Evolutionary conservation across 1,284 basidiomycete species (phyloP).

Genomic region (Irpex sp.): DNA sequence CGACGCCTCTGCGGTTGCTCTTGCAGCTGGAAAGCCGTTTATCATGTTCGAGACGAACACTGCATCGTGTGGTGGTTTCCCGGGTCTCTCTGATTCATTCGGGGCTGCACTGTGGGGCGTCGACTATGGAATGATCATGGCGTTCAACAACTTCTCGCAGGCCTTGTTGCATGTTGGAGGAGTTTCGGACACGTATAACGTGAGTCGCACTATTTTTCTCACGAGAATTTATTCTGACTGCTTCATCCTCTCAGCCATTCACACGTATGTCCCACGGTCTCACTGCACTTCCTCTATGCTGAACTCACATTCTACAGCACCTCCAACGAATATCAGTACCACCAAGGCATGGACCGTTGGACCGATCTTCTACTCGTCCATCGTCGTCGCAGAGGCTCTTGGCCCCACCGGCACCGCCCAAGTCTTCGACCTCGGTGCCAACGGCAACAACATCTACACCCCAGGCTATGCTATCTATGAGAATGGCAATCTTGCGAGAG

Average conservation of each 20-base stretch:
- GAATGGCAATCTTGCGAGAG: constrained; percentile 46
- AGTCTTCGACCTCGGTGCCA: constrained; percentile 53
- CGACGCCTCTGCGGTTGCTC: constrained; percentile 43
- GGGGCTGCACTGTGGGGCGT: constrained; percentile 44
- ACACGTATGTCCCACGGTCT: constrained; percentile 35
- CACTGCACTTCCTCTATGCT: not conserved
- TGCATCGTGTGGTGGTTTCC: constrained; percentile 82
- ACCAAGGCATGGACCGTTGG: constrained; percentile 63
- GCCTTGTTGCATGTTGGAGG: constrained; percentile 66
- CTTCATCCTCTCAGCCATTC: constrained; percentile 31
- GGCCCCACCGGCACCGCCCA: constrained; percentile 57
- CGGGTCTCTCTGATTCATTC: constrained; percentile 66
- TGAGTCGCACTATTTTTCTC: constrained; percentile 27
- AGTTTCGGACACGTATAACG: constrained; percentile 65
- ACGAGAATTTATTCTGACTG: not conserved
- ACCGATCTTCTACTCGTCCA: constrained; percentile 64
- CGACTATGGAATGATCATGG: constrained; percentile 39
- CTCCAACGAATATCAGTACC: constrained; percentile 56
- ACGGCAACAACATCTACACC: constrained; percentile 47
- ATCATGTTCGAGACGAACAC: constrained; percentile 82
- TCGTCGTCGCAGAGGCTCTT: constrained; percentile 66
- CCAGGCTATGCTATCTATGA: constrained; percentile 77
- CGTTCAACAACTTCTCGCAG: constrained; percentile 53
- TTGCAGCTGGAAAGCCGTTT: constrained; percentile 38
- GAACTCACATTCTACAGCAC: constrained; percentile 32